Conservation (phyloP, 129 eudicot genomes). For the Lactuca saligna region DNA sequence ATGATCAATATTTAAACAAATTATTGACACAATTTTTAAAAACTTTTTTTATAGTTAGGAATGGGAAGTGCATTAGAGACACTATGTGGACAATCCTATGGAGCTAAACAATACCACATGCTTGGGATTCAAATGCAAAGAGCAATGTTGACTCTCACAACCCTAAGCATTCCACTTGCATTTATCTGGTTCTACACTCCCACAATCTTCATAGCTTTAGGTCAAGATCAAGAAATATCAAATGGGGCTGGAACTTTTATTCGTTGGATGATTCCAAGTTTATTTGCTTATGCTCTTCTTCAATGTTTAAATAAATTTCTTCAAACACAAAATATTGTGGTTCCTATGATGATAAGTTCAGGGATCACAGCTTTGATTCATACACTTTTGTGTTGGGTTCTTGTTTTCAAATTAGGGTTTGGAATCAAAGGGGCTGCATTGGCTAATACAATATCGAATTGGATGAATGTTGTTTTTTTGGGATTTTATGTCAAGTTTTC, state of each 20-base stretch:
- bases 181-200: conserved; percentile 59
- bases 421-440: conserved; percentile 73
- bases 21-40: no score
- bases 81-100: conserved; percentile 73
- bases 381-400: conserved; percentile 55
- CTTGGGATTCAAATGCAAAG: conserved; percentile 63
- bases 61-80: conserved; percentile 82
- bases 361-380: conserved; percentile 60
- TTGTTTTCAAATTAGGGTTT: conserved; percentile 45
- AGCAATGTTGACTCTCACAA: conserved; percentile 49
- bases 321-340: conserved; percentile 65
- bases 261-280: conserved; percentile 71
- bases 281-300: conserved; percentile 63
- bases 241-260: conserved; percentile 55
- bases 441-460: conserved; percentile 57
- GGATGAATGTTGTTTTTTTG: conserved; percentile 60
- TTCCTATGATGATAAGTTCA: conserved; percentile 69
- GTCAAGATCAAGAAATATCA: conserved; percentile 66
- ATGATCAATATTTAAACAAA: no score
- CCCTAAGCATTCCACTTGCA: conserved; percentile 46
- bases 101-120: conserved; percentile 80
- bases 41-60: conserved; percentile 48
- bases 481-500: conserved; percentile 54
- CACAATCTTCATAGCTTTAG: conserved; percentile 41
- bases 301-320: conserved; percentile 61